Conservation (phyloP, 2,329 filamentous ascomycete species). For the Simplicillium aogashimaense region DNA sequence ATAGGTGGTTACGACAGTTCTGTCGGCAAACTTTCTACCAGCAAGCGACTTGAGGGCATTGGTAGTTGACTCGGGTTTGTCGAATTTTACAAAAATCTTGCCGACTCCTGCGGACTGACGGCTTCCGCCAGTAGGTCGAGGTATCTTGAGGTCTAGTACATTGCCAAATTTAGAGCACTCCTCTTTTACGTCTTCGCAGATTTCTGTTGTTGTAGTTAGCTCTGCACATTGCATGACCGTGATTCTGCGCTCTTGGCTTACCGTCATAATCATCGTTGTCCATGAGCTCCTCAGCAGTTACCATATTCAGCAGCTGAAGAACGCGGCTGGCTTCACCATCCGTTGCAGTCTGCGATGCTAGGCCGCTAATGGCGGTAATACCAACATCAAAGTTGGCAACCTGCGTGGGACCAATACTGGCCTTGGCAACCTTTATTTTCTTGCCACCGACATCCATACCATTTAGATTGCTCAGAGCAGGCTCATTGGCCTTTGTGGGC, state of each 20-base stretch:
- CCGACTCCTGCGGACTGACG: conserved; percentile 83
- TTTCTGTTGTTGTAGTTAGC: conserved; percentile 56
- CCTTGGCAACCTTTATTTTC: conserved; percentile 74
- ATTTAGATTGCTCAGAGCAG: conserved; percentile 84
- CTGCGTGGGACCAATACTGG: conserved; percentile 90
- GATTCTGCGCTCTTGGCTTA: conserved; percentile 26
- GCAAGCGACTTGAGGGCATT: conserved; percentile 85
- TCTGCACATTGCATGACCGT: background rate
- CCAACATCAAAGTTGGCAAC: conserved; percentile 87
- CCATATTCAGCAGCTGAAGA: conserved; percentile 94
- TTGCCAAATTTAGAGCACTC: conserved; percentile 88
- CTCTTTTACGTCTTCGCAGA: conserved; percentile 85
- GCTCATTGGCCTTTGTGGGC: conserved; percentile 57
- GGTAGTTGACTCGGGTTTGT: conserved; percentile 64
- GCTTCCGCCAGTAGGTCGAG: conserved; percentile 72
- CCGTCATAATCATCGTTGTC: conserved; percentile 94
- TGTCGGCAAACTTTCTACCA: conserved; percentile 89
- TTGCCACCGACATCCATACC: conserved; percentile 88
- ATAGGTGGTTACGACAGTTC: conserved; percentile 93
- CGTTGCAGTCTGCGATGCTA: conserved; percentile 77
- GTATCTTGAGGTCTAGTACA: conserved; percentile 84
- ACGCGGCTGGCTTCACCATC: conserved; percentile 76
- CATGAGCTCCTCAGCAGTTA: conserved; percentile 88
- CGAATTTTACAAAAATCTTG: conserved; percentile 97
- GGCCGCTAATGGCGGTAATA: conserved; percentile 95